Conservation (phyloP, 768 basidiomycete genomes). For the Termitomyces sp. region DNA sequence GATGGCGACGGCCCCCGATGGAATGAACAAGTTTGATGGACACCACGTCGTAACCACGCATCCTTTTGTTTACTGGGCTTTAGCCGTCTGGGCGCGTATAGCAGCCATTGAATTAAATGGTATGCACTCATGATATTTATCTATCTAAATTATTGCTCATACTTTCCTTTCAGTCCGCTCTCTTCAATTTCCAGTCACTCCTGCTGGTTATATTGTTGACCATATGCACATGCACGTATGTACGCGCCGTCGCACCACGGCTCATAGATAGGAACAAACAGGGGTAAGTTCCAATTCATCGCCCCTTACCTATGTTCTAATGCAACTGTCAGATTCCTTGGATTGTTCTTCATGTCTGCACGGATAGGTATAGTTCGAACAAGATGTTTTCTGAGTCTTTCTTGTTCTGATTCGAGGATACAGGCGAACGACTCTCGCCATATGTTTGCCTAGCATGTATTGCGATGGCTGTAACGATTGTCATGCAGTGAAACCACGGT, state of each 20-base stretch:
- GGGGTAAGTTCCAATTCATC: slow-evolving; percentile 52
- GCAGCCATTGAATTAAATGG: slow-evolving; percentile 7
- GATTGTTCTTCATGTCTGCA: slow-evolving; percentile 92
- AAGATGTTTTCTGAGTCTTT: background rate
- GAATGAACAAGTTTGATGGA: background rate
- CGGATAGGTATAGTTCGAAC: slow-evolving; percentile 67
- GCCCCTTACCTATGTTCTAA: background rate
- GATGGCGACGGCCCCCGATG: background rate
- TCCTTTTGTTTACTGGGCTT: background rate
- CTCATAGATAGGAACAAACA: slow-evolving; percentile 91
- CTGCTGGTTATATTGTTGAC: slow-evolving; percentile 88
- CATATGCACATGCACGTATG: slow-evolving; percentile 97
- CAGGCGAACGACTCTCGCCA: slow-evolving; percentile 93
- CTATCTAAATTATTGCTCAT: background rate
- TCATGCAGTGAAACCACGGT: slow-evolving; percentile 24
- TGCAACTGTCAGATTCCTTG: slow-evolving; percentile 60
- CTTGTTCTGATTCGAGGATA: background rate
- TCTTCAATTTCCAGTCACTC: slow-evolving; percentile 97
- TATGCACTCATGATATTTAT: background rate
- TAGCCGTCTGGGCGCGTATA: background rate
- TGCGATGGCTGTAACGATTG: slow-evolving; percentile 81
- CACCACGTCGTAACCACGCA: background rate
- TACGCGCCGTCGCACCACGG: slow-evolving; percentile 84
- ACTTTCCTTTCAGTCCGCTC: slow-evolving; percentile 54
- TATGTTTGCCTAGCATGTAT: slow-evolving; percentile 93